These are phyloP conservation scores for Lasiodiplodia hormozganensis DNA, from an alignment of 2,329 filamentous ascomycete species.

Conservation along the genomic window DNA sequence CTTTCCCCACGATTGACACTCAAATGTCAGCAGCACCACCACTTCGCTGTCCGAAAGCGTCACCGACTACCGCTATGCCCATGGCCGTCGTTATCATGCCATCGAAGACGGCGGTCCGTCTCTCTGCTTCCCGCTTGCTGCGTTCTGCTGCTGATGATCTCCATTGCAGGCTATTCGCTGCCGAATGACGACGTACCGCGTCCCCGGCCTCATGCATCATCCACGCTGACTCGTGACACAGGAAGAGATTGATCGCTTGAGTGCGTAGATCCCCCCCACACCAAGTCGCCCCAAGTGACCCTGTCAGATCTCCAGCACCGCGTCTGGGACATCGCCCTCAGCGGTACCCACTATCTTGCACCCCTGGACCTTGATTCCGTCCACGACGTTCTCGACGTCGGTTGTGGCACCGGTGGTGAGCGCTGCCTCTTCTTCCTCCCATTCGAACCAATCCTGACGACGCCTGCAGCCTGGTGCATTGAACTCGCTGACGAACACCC, in stretches of 20 bases:
- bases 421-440: not conserved
- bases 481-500: slow-evolving; percentile 35
- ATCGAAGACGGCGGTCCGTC: slow-evolving; percentile 27
- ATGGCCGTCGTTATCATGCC: slow-evolving; percentile 31
- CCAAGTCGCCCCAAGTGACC: not conserved
- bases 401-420: slow-evolving; percentile 36
- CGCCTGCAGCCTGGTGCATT: slow-evolving; percentile 27
- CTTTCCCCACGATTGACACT: not conserved
- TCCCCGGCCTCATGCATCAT: not conserved
- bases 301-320: slow-evolving; percentile 36
- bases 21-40: slow-evolving; percentile 17
- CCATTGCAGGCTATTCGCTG: slow-evolving; percentile 33
- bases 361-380: slow-evolving; percentile 31
- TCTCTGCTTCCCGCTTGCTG: not conserved
- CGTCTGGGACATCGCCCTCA: slow-evolving; percentile 37
- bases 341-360: slow-evolving; percentile 34
- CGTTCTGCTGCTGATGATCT: not conserved
- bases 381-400: slow-evolving; percentile 36
- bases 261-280: slow-evolving; percentile 13
- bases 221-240: slow-evolving; percentile 18
- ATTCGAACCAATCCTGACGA: not conserved
- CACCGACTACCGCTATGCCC: slow-evolving; percentile 28
- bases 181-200: slow-evolving; percentile 36
- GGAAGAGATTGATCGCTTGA: slow-evolving; percentile 36
- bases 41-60: slow-evolving; percentile 30